Evolutionary conservation across 2,329 filamentous ascomycete genomes (phyloP).

Genomic region (Exophiala sp.): DNA sequence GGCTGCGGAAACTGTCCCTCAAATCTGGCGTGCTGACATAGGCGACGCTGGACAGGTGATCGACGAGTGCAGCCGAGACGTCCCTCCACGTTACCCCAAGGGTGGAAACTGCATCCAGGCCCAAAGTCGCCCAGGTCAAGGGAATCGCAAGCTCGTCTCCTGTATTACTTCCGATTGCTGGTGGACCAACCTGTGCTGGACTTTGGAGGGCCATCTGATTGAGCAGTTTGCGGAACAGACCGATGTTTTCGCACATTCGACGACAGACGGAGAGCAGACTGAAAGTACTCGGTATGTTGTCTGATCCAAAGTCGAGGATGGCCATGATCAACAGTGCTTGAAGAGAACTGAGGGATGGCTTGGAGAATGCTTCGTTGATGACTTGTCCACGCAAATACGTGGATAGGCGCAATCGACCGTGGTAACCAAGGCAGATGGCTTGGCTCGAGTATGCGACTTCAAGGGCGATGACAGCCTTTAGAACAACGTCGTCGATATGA

Average conservation of each 20-base stretch:
- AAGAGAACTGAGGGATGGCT: constrained; percentile 24
- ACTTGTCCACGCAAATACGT: constrained; percentile 24
- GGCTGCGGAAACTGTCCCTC: constrained; percentile 24
- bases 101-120: constrained; percentile 24
- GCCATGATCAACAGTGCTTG: constrained; percentile 27
- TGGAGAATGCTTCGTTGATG: constrained; percentile 25
- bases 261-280: constrained; percentile 26
- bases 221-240: constrained; percentile 26
- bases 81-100: constrained; percentile 27
- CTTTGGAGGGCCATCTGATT: constrained; percentile 23
- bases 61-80: constrained; percentile 25
- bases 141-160: constrained; percentile 24
- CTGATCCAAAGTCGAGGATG: constrained; percentile 27
- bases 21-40: constrained; percentile 27
- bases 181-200: constrained; percentile 26
- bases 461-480: constrained; percentile 27
- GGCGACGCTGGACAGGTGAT: constrained; percentile 26
- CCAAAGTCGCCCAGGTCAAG: constrained; percentile 23
- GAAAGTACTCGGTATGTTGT: constrained; percentile 27
- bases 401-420: constrained; percentile 24
- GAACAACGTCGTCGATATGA: constrained; percentile 25
- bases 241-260: constrained; percentile 27
- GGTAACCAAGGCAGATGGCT: constrained; percentile 27
- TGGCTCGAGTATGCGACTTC: constrained; percentile 27
- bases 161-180: constrained; percentile 20